Evolutionary conservation across 768 basidiomycete species (phyloP).

Genomic region (Leccinellum albellum): DNA sequence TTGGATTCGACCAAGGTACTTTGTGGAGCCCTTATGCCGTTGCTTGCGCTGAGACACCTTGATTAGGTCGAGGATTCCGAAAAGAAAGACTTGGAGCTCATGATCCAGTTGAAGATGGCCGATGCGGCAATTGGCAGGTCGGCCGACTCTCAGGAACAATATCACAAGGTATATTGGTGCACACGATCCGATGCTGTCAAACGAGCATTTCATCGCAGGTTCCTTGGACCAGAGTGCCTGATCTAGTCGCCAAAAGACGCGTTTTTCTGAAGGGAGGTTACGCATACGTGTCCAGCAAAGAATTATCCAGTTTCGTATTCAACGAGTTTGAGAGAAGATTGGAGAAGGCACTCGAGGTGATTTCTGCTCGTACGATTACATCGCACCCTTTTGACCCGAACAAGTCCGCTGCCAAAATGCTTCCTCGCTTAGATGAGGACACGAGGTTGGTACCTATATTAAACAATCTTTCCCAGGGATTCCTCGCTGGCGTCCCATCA

Average conservation of each 20-base stretch:
- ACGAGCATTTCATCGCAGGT: conserved; percentile 50
- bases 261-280: conserved; percentile 77
- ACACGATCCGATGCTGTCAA: background rate
- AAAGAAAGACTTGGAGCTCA: conserved; percentile 37
- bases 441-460: conserved; percentile 86
- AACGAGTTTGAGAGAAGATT: conserved; percentile 79
- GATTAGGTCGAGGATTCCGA: conserved; percentile 58
- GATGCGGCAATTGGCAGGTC: conserved; percentile 15
- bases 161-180: conserved; percentile 62
- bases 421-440: conserved; percentile 93
- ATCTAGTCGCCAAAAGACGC: conserved; percentile 77
- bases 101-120: conserved; percentile 43
- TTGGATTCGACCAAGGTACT: conserved; percentile 60
- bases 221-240: conserved; percentile 93
- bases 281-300: conserved; percentile 81
- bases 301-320: conserved; percentile 81
- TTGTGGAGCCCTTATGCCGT: conserved; percentile 1
- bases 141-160: conserved; percentile 24
- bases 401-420: conserved; percentile 78
- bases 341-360: conserved; percentile 72
- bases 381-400: conserved; percentile 8
- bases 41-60: conserved; percentile 1
- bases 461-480: conserved; percentile 88
- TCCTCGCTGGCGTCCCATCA: conserved; percentile 84
- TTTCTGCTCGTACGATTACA: conserved; percentile 8